phyloP scores from a whole-genome alignment of 148 eudicot species.

The Amaranthus hypochondriacus region DNA sequence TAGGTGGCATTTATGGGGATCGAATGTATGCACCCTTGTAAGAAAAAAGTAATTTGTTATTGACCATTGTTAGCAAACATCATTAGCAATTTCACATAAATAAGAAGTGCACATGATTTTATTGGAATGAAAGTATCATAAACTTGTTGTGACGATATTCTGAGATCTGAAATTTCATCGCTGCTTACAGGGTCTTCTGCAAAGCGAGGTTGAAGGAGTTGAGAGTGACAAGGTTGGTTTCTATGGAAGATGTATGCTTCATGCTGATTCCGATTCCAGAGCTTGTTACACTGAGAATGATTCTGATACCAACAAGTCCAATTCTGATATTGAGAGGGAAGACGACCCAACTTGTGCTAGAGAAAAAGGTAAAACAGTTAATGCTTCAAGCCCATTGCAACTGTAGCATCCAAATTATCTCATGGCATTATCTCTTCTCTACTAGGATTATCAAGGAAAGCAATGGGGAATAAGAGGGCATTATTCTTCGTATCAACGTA shows the following conservation, averaged over 20 bases:
- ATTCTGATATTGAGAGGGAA: slow-evolving; percentile 28
- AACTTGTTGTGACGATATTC: not conserved
- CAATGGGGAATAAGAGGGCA: slow-evolving; percentile 38
- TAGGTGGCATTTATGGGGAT: too few relatives aligned
- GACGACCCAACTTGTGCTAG: slow-evolving; percentile 52
- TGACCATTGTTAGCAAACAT: too few relatives aligned
- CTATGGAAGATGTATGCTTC: slow-evolving; percentile 47
- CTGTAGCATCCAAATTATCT: slow-evolving; percentile 2
- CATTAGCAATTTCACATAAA: too few relatives aligned
- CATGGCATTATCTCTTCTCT: slow-evolving; percentile 8
- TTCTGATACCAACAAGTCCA: slow-evolving; percentile 19
- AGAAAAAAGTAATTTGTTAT: too few relatives aligned
- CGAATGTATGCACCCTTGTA: too few relatives aligned
- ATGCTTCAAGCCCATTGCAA: not conserved
- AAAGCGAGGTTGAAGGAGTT: slow-evolving; percentile 53
- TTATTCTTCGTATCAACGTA: slow-evolving; percentile 23
- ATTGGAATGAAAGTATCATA: not conserved
- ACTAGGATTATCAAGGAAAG: slow-evolving; percentile 55
- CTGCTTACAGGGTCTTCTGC: slow-evolving; percentile 46
- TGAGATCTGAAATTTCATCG: not conserved
- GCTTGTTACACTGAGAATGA: slow-evolving; percentile 20
- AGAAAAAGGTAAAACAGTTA: slow-evolving; percentile 42
- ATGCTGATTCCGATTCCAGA: slow-evolving; percentile 31
- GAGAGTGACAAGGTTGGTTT: slow-evolving; percentile 42
- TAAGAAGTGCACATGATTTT: too few relatives aligned